Evolutionary conservation across 169 alveolate species (phyloP), one percentile per base, ranked within the genome.

Genomic region (Plasmodium billcollinsi): DNA sequence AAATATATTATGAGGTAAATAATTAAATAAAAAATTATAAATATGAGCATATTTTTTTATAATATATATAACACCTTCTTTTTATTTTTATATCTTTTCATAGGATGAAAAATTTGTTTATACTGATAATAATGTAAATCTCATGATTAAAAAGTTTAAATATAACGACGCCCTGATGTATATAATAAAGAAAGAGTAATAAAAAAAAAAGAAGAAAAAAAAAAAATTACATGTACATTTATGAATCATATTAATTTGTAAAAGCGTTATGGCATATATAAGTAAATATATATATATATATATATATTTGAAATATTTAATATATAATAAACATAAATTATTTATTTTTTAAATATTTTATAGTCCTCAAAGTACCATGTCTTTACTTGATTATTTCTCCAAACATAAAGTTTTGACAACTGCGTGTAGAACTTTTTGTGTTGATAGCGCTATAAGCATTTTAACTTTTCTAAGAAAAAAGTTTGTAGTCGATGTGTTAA

Each of bases 371-470:
- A 52, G 74, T 21, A 69, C 33, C 20, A n/a, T 80, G 11, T 80
- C 90, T 11, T 50, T 69, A 49, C 29, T 80, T 49, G 83, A 80
- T 61, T 80, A 80, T 63, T 29, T 69, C 0, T 80, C 90, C 4
- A 80, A 80, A 29, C 80, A 80, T 45, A 66, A 69, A 26, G 73
- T 80, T 33, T 69, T 80, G 62, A n/a, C 56, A 26, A 56, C 39
- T 20, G 90, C 90, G 33, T 80, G 90, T 29, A 11, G 74, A 69
- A 80, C 90, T n/a, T 58, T 14, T 49, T 80, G 66, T n/a, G 59
- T 69, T 5, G 73, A 69, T n/a, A 72, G 59, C 12, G 45, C 73
- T 45, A 15, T 69, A 45, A 54, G n/a, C 52, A 59, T 80, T n/a
- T 56, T 80, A 69, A 47, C 2, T 3, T 80, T 69, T 80, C 58